phyloP scores from a whole-genome alignment of 345 rosid genomes.

The Pistacia atlantica region DNA sequence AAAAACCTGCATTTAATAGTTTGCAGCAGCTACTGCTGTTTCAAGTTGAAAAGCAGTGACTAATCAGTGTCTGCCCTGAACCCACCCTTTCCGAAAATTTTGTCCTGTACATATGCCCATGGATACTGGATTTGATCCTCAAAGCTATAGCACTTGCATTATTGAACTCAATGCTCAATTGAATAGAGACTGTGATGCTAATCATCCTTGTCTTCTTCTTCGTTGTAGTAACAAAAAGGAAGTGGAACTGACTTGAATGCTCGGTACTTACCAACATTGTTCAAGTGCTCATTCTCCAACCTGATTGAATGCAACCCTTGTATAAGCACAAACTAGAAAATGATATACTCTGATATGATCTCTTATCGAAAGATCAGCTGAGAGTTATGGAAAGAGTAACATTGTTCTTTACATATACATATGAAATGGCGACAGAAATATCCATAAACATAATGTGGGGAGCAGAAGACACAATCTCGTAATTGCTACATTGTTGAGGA shows the following conservation, averaged over 20 bases:
- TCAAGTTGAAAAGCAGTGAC: too few relatives aligned
- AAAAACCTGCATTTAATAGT: too few relatives aligned
- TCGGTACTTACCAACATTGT: slow-evolving; percentile 66
- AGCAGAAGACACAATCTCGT: not conserved
- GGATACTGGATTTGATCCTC: not conserved
- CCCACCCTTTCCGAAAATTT: not conserved
- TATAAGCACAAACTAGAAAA: slow-evolving; percentile 19
- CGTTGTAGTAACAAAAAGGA: slow-evolving; percentile 56
- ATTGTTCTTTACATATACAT: not conserved
- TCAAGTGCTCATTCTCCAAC: slow-evolving; percentile 79
- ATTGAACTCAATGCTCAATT: not conserved
- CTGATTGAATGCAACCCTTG: slow-evolving; percentile 27
- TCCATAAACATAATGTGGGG: not conserved
- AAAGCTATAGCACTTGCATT: not conserved
- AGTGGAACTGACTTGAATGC: slow-evolving; percentile 73
- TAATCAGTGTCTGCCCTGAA: too few relatives aligned
- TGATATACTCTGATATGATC: not conserved
- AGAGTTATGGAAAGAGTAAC: too few relatives aligned
- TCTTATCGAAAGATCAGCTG: not conserved
- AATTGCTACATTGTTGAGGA: not conserved
- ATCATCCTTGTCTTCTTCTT: slow-evolving; percentile 12
- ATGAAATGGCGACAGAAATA: not conserved
- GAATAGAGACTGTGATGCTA: slow-evolving; percentile 1
- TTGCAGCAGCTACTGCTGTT: not conserved
- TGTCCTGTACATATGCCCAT: not conserved